These are phyloP conservation scores for Lodderomyces orthopsilosis DNA, from an alignment of 1,139 yeast genomes.

Conservation along the genomic window DNA sequence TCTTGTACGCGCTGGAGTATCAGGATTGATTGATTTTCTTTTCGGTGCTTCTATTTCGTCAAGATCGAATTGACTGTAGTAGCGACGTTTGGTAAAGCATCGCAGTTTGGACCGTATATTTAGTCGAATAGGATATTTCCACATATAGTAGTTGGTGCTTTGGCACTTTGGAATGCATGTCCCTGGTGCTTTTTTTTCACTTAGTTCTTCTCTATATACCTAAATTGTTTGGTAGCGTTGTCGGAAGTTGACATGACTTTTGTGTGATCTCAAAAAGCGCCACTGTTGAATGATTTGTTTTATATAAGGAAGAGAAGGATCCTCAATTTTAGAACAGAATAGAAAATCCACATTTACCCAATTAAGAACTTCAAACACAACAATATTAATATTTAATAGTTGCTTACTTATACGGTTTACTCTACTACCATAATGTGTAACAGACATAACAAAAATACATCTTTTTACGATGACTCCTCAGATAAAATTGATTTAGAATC, in stretches of 20 bases:
- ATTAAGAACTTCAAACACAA: too few species aligned
- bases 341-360: too few species aligned
- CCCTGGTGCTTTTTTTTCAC: not conserved
- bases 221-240: too few species aligned
- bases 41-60: not conserved
- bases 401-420: too few species aligned
- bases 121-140: not conserved
- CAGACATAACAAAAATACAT: not conserved
- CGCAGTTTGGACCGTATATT: not conserved
- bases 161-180: not conserved
- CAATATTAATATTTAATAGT: too few species aligned
- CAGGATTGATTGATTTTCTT: slow-evolving; percentile 4
- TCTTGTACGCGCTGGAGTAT: slow-evolving; percentile 73
- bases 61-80: not conserved
- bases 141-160: not conserved
- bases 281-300: too few species aligned
- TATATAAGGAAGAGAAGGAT: too few species aligned
- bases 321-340: too few species aligned
- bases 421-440: slow-evolving; percentile 3
- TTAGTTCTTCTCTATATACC: too few species aligned
- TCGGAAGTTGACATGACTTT: too few species aligned
- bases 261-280: too few species aligned
- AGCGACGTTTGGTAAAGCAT: not conserved
- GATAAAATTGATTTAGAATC: not conserved
- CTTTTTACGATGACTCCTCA: not conserved